Conservation (phyloP, 352 stramenopile genomes). For the Peronosclerospora sorghi region DNA sequence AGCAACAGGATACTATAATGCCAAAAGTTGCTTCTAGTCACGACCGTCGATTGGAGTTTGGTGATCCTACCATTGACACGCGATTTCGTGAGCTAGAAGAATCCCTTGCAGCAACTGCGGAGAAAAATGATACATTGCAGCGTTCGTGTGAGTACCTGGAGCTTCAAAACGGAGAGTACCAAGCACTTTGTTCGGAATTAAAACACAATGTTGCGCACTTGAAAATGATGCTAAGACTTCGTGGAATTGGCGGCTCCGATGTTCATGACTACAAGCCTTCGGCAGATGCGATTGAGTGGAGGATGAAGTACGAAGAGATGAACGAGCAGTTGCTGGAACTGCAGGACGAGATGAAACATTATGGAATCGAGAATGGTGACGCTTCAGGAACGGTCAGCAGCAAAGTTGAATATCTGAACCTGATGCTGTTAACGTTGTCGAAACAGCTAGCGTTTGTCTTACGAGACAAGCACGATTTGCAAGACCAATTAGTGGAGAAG, state of each 20-base stretch:
- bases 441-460: constrained; percentile 59
- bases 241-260: constrained; percentile 14
- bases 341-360: constrained; percentile 32
- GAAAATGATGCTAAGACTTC: constrained; percentile 44
- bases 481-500: constrained; percentile 32
- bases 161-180: constrained; percentile 39
- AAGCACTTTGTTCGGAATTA: constrained; percentile 39
- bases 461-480: constrained; percentile 65
- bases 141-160: constrained; percentile 47
- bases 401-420: constrained; percentile 51
- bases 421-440: constrained; percentile 50
- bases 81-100: constrained; percentile 57
- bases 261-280: constrained; percentile 45
- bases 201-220: constrained; percentile 50
- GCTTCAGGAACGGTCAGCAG: constrained; percentile 7
- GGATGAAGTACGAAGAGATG: constrained; percentile 75
- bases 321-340: constrained; percentile 45
- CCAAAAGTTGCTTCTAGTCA: constrained; percentile 7
- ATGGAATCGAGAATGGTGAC: constrained; percentile 3
- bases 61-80: constrained; percentile 25
- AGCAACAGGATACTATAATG: constrained; percentile 1
- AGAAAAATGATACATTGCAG: constrained; percentile 45
- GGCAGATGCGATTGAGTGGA: constrained; percentile 69
- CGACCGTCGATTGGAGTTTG: constrained; percentile 8
- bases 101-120: constrained; percentile 41